A percentile compares a stretch with the other conserved stretches of the same genome.
Conservation (phyloP, 805 yeast species). For the Teunomyces lycoperdinae region DNA sequence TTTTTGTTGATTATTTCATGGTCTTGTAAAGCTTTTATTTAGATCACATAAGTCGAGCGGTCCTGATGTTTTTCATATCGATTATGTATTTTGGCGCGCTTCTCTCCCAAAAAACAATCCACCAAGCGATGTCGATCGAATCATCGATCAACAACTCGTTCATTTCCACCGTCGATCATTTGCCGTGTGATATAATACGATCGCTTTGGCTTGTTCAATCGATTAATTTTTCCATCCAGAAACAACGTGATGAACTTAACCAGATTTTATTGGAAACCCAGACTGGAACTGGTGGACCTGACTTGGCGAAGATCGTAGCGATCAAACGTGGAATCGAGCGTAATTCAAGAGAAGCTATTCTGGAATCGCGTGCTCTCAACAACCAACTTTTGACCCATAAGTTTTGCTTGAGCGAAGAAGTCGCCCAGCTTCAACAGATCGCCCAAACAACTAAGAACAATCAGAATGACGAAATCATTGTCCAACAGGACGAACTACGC, state of each 20-base stretch:
- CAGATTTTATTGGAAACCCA: slow-evolving; percentile 7
- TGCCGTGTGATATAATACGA: slow-evolving; percentile 43
- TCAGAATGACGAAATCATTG: slow-evolving; percentile 6
- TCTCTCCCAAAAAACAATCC: not conserved
- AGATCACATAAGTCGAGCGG: not conserved
- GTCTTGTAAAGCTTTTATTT: too few species aligned
- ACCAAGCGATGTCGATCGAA: not conserved
- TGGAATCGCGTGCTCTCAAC: slow-evolving; percentile 25
- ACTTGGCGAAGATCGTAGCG: not conserved
- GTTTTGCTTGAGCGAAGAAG: slow-evolving; percentile 20
- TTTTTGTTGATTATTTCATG: too few species aligned
- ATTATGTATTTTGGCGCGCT: not conserved
- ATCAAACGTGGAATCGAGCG: slow-evolving; percentile 6
- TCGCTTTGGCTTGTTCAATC: slow-evolving; percentile 42
- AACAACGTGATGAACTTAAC: slow-evolving; percentile 9
- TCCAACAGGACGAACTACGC: slow-evolving; percentile 20
- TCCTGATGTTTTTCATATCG: too few species aligned
- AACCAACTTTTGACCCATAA: slow-evolving; percentile 32
- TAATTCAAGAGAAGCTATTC: slow-evolving; percentile 19
- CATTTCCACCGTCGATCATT: slow-evolving; percentile 41
- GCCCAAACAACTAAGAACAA: slow-evolving; percentile 4
- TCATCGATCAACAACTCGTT: slow-evolving; percentile 34
- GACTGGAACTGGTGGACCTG: not conserved
- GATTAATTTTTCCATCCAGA: slow-evolving; percentile 28
- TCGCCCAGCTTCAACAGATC: slow-evolving; percentile 17